phyloP scores from a whole-genome alignment of 495 filamentous ascomycete species.

The Copromyces sp. region DNA sequence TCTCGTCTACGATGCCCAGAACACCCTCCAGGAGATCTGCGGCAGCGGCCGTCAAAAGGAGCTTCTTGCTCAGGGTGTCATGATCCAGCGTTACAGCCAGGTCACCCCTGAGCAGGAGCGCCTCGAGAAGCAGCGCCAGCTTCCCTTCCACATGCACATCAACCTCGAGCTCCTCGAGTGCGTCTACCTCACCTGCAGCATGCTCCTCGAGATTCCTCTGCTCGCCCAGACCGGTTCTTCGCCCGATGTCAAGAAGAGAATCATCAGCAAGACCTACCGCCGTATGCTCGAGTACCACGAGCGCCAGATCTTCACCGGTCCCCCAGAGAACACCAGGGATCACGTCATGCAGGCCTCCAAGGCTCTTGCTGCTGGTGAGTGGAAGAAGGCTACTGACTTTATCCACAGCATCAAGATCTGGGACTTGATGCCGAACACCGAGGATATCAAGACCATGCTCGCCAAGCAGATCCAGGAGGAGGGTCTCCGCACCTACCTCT shows the following conservation, averaged over 20 bases:
- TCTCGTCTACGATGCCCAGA: conserved; percentile 94
- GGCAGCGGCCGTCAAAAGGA: conserved; percentile 96
- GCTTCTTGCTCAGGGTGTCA: conserved; percentile 91
- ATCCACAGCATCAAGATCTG: conserved; percentile 98
- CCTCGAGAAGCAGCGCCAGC: conserved; percentile 86
- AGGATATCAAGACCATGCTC: conserved; percentile 92
- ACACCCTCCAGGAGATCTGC: conserved; percentile 92
- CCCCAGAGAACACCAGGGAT: conserved; percentile 95
- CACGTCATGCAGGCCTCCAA: conserved; percentile 98
- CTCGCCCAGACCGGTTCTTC: conserved; percentile 93
- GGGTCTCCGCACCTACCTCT: conserved; percentile 94
- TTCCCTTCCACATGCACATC: conserved; percentile 99
- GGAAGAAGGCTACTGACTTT: conserved; percentile 90
- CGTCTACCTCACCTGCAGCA: conserved; percentile 96
- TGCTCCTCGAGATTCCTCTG: conserved; percentile 96
- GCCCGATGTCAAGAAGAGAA: conserved; percentile 90
- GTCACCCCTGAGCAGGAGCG: conserved; percentile 96
- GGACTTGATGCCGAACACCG: conserved; percentile 85
- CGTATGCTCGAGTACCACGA: conserved; percentile 99
- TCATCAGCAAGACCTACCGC: conserved; percentile 99
- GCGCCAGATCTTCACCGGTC: conserved; percentile 96
- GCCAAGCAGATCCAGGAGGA: conserved; percentile 97
- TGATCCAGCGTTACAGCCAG: conserved; percentile 90
- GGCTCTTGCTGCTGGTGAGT: conserved; percentile 90
- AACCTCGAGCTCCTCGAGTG: conserved; percentile 97